Evolutionary conservation across 2,329 filamentous ascomycete species (phyloP).

Genomic region (Alternaria angustiovoidea): DNA sequence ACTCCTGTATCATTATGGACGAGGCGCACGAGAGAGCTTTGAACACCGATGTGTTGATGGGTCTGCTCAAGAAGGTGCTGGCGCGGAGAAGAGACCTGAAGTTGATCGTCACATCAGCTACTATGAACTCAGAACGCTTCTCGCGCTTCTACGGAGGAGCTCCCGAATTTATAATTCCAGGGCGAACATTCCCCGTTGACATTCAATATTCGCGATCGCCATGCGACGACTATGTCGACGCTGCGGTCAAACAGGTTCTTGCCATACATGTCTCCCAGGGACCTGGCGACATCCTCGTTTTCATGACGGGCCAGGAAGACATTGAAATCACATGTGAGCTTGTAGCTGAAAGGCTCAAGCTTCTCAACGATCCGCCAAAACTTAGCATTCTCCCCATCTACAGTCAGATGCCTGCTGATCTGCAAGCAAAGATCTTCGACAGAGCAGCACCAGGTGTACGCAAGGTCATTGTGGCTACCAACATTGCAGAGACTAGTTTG

Average conservation of each 20-base stretch:
- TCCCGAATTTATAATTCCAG: conserved; percentile 95
- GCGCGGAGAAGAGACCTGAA: conserved; percentile 90
- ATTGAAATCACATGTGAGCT: conserved; percentile 97
- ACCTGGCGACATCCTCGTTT: conserved; percentile 91
- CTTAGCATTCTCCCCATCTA: conserved; percentile 96
- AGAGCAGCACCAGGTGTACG: conserved; percentile 86
- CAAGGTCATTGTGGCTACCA: conserved; percentile 98
- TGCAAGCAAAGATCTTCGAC: conserved; percentile 98
- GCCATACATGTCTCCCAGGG: conserved; percentile 97
- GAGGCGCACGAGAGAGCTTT: conserved; percentile 96
- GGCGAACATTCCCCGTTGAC: conserved; percentile 95
- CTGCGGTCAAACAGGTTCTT: conserved; percentile 93
- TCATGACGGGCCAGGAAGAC: conserved; percentile 99
- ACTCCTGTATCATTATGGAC: conserved; percentile 99
- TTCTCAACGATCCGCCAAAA: conserved; percentile 93
- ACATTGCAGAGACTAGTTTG: conserved; percentile 97
- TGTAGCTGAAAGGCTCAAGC: conserved; percentile 83
- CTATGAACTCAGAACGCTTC: conserved; percentile 97
- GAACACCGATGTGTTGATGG: conserved; percentile 97
- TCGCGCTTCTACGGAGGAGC: conserved; percentile 96
- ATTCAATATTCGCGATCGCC: conserved; percentile 94
- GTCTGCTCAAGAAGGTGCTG: conserved; percentile 95
- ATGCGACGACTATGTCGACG: conserved; percentile 97
- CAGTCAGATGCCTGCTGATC: conserved; percentile 98
- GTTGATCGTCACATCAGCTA: conserved; percentile 96